A percentile compares a stretch with the other conserved stretches of the same genome.
Conservation (phyloP, 768 basidiomycete genomes). For the Pulveroboletus frians region DNA sequence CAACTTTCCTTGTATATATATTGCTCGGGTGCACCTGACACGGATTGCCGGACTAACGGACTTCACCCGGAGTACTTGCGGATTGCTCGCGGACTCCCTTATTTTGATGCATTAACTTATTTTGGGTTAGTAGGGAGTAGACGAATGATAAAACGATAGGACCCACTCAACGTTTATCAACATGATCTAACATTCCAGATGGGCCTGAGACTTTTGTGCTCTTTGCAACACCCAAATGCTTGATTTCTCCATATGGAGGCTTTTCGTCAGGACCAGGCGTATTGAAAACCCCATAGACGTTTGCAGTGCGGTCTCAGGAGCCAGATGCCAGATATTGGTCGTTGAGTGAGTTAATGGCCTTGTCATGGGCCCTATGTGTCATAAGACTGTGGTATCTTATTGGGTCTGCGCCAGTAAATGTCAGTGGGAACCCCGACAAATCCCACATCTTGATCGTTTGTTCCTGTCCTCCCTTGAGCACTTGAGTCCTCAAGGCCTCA, state of each 20-base stretch:
- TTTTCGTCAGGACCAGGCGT: constrained; percentile 34
- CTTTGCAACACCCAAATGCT: constrained; percentile 85
- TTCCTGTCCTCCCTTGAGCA: constrained; percentile 97
- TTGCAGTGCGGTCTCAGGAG: constrained; percentile 93
- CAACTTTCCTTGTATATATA: no score
- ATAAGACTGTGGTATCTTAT: constrained; percentile 67
- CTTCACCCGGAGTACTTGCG: no score
- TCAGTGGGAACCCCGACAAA: constrained; percentile 47
- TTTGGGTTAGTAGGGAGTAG: no score
- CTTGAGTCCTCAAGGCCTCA: no score
- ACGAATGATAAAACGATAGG: no score
- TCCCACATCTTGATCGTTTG: constrained; percentile 99
- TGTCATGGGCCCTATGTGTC: constrained; percentile 92
- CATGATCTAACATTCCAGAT: constrained; percentile 94
- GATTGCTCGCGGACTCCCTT: no score
- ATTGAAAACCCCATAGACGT: constrained; percentile 78
- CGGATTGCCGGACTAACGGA: no score
- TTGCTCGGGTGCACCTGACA: no score
- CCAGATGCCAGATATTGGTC: constrained; percentile 86
- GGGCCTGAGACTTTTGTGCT: constrained; percentile 94
- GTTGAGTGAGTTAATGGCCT: constrained; percentile 97
- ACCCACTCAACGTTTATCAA: no score
- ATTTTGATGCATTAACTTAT: no score
- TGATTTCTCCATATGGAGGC: constrained; percentile 62
- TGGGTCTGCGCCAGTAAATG: constrained; percentile 22